phyloP scores from a whole-genome alignment of 129 eudicot genomes.

The Ambrosia artemisiifolia region DNA sequence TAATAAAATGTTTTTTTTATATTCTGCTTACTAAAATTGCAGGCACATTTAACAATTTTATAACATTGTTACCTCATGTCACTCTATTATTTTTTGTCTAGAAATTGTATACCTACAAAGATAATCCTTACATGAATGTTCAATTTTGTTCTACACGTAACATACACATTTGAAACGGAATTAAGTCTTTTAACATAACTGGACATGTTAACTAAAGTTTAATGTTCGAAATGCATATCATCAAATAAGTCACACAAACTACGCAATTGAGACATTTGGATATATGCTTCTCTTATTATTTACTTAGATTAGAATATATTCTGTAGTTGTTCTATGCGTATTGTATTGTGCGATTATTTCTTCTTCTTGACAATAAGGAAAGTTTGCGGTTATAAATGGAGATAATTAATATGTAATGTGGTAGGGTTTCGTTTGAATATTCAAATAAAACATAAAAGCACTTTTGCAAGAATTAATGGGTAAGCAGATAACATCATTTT shows the following conservation, averaged over 20 bases:
- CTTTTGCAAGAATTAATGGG: constrained; percentile 21
- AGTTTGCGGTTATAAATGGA: not conserved
- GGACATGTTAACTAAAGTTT: too few species aligned
- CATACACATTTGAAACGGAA: too few species aligned
- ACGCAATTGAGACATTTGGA: constrained; percentile 9
- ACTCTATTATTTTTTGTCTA: too few species aligned
- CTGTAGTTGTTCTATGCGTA: not conserved
- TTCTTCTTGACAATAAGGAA: not conserved
- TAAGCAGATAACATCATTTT: constrained; percentile 8
- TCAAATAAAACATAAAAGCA: constrained; percentile 27
- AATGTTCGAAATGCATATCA: too few species aligned
- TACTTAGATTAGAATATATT: constrained; percentile 18
- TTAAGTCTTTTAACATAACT: too few species aligned
- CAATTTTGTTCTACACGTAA: too few species aligned
- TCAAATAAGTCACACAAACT: not conserved
- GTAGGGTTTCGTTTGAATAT: constrained; percentile 19
- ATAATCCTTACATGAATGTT: too few species aligned
- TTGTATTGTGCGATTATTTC: not conserved
- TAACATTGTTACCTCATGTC: too few species aligned
- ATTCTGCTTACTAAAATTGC: too few species aligned
- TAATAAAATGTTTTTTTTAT: too few species aligned
- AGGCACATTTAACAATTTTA: too few species aligned
- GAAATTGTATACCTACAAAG: too few species aligned
- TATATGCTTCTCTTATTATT: constrained; percentile 20
- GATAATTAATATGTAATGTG: not conserved